Evolutionary conservation across 106 monocot species (phyloP), one percentile per base, ranked within the genome.

Genomic region (Triglochin maritima): DNA sequence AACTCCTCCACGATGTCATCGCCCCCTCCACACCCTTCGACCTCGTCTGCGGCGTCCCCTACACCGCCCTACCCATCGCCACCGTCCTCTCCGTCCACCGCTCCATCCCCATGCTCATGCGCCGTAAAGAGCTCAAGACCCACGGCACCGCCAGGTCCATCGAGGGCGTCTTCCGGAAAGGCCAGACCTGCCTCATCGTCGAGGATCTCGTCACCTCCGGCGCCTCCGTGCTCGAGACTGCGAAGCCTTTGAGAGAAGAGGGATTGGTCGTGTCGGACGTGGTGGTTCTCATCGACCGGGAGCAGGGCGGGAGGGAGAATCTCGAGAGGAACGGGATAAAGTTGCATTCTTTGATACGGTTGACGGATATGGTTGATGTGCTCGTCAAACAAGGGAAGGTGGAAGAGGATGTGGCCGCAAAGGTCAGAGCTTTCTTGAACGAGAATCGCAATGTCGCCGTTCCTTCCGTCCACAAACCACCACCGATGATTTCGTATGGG

Each of bases 191-290:
- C 44, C 79, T 96, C 53, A 61, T 96, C 50, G 79, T 96, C 10
- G 96, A 96, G 76, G 96, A 91, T 59, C 84, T 96, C 56, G 96
- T 96, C 69, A 96, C 96, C 59, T 86, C 88, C 73, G 96, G 96
- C 29, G 80, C 96, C 48, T 96, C 96, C 11, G 91, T 96, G 47
- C 78, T 96, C 3, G 96, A 96, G 80, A 96, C 96, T 10, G 84
- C 81, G 29, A 80, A 72, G 12, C 88, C 96, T 29, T 83, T 96
- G 62, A 71, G 85, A 7, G 72, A 64, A 5, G 78, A 78, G 78
- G 96, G 91, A 13, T 45, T 91, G 47, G 60, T 52, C 29, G 91
- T 96, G 16, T 52, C 59, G 9, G 90, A 96, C 49, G 90, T 86
- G 43, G 88, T 87, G 46, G 96, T 96, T 14, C 79, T 96, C 15